A percentile compares a stretch with the other conserved stretches of the same genome.
These are phyloP conservation scores for Decorospora gaudefroyi DNA, from an alignment of 2,329 filamentous ascomycete genomes.

Conservation along the genomic window DNA sequence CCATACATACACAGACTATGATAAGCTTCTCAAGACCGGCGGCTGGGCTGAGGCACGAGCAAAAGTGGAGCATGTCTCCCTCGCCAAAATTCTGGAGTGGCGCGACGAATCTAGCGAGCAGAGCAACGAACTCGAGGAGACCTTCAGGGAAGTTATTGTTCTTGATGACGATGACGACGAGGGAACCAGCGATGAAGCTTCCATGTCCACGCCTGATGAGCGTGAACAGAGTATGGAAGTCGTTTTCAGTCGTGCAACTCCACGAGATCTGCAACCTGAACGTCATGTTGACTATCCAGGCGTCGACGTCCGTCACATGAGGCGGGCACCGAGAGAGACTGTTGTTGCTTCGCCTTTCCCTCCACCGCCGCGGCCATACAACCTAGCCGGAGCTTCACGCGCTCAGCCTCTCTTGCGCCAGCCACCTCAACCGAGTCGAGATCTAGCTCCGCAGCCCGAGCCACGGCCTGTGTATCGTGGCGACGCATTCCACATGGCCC, in stretches of 20 bases:
- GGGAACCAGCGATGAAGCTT: slow-evolving; percentile 46
- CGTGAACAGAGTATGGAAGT: slow-evolving; percentile 43
- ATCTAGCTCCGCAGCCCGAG: slow-evolving; percentile 4
- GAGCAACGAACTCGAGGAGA: slow-evolving; percentile 62
- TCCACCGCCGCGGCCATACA: slow-evolving; percentile 13
- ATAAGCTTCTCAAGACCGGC: slow-evolving; percentile 59
- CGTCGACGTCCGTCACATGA: slow-evolving; percentile 18
- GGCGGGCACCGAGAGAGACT: slow-evolving; percentile 28
- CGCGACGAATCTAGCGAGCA: slow-evolving; percentile 60
- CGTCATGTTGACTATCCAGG: slow-evolving; percentile 21
- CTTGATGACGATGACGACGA: slow-evolving; percentile 67
- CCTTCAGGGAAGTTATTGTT: slow-evolving; percentile 66
- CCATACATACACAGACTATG: slow-evolving; percentile 66
- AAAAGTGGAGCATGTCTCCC: slow-evolving; percentile 59
- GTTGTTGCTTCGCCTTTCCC: slow-evolving; percentile 28
- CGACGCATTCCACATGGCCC: slow-evolving; percentile 14
- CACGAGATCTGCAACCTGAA: slow-evolving; percentile 39
- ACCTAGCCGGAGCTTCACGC: slow-evolving; percentile 13
- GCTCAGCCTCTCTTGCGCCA: slow-evolving; percentile 12
- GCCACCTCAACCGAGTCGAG: slow-evolving; percentile 9
- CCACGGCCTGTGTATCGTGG: slow-evolving; percentile 6
- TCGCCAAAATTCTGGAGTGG: slow-evolving; percentile 65
- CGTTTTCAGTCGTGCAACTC: slow-evolving; percentile 39
- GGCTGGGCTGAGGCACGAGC: slow-evolving; percentile 60
- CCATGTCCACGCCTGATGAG: slow-evolving; percentile 27